These are phyloP conservation scores for Synchytrium microbalum DNA, from an alignment of 371 early-diverging fungal genomes.

Conservation along the genomic window DNA sequence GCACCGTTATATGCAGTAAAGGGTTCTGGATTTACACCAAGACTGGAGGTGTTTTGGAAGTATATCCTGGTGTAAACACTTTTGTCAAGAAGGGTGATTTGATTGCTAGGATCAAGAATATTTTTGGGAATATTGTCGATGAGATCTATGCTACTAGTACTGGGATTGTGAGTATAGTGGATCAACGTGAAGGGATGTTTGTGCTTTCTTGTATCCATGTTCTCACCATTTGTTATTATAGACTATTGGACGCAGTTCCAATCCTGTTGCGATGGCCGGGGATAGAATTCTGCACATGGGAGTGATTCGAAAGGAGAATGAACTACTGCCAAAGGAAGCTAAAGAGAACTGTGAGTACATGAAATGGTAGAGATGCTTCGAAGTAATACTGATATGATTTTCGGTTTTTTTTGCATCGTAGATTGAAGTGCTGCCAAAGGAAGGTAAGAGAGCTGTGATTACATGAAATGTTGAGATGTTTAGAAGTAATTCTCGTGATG, in stretches of 20 bases:
- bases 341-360: conserved; percentile 41
- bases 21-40: conserved; percentile 51
- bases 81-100: conserved; percentile 77
- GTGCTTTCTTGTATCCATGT: neutral
- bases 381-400: too few relatives aligned
- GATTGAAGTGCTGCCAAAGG: too few relatives aligned
- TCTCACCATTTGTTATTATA: conserved; percentile 6
- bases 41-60: conserved; percentile 70
- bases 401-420: too few relatives aligned
- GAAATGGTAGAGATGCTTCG: too few relatives aligned
- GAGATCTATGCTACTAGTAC: conserved; percentile 68
- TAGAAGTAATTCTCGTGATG: too few relatives aligned
- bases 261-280: conserved; percentile 51
- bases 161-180: conserved; percentile 30
- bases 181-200: too few relatives aligned
- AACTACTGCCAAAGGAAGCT: conserved; percentile 34
- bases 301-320: conserved; percentile 39
- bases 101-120: conserved; percentile 83
- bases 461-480: too few relatives aligned
- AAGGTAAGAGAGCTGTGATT: too few relatives aligned
- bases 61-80: conserved; percentile 78
- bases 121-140: conserved; percentile 41
- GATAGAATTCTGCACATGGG: conserved; percentile 46
- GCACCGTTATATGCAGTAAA: conserved; percentile 36
- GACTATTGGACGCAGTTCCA: conserved; percentile 42